These are phyloP conservation scores for Penicillium griseofulvum DNA, from an alignment of 2,329 filamentous ascomycete species.

Conservation along the genomic window DNA sequence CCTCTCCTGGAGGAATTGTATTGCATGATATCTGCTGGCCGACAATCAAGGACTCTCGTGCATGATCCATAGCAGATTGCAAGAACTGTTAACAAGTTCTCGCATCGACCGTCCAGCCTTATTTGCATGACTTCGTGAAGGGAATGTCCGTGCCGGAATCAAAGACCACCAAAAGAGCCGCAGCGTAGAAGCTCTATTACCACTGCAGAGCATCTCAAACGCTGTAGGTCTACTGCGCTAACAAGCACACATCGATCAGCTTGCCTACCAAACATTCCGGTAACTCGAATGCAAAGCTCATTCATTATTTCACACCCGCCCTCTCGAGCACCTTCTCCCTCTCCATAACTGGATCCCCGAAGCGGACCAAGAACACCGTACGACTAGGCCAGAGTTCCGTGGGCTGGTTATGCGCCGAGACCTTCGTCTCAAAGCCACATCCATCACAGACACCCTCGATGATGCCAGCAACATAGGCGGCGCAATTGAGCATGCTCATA, in stretches of 20 bases:
- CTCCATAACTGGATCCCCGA: constrained; percentile 86
- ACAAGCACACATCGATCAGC: not conserved
- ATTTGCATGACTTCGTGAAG: constrained; percentile 11
- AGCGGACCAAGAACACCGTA: constrained; percentile 94
- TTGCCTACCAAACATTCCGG: not conserved
- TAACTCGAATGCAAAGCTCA: not conserved
- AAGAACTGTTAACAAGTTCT: not conserved
- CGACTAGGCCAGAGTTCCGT: constrained; percentile 90
- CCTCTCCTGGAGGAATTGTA: constrained; percentile 20
- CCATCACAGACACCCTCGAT: constrained; percentile 96
- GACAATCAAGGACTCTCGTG: constrained; percentile 9
- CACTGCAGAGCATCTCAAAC: not conserved
- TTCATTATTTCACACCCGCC: constrained; percentile 46
- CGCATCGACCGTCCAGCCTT: not conserved
- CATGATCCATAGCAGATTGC: constrained; percentile 4
- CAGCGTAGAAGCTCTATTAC: not conserved
- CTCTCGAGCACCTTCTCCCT: constrained; percentile 78
- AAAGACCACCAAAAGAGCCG: not conserved
- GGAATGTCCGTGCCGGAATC: not conserved
- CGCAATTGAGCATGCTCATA: constrained; percentile 95
- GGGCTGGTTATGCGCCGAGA: constrained; percentile 77
- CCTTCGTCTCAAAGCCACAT: constrained; percentile 80
- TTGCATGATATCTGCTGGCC: constrained; percentile 10
- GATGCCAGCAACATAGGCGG: constrained; percentile 90
- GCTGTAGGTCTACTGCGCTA: not conserved